Conservation (phyloP, 345 rosid species). For the Salix udensis region DNA sequence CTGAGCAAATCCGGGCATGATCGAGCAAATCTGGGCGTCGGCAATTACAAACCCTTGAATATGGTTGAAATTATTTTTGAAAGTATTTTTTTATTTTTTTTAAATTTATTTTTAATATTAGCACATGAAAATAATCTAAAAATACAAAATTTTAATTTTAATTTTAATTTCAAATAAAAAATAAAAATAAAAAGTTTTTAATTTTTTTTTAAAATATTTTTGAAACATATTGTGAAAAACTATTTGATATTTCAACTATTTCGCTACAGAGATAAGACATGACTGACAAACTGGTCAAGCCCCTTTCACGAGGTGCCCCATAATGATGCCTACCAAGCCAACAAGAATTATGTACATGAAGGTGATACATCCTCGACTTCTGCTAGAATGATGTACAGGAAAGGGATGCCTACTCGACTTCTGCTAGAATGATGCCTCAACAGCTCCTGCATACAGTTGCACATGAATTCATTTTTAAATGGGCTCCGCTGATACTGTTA, state of each 20-base stretch:
- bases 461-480: background rate
- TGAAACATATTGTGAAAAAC: no score
- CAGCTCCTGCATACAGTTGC: conserved; percentile 50
- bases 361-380: conserved; percentile 39
- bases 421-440: conserved; percentile 45
- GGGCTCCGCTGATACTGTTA: background rate
- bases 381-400: conserved; percentile 41
- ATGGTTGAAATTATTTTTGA: no score
- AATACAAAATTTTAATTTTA: no score
- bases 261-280: background rate
- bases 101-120: no score
- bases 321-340: conserved; percentile 61
- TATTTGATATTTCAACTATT: conserved; percentile 7
- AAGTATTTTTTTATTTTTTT: no score
- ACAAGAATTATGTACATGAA: conserved; percentile 51
- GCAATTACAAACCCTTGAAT: background rate
- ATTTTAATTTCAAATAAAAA: no score
- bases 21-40: background rate
- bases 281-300: conserved; percentile 28
- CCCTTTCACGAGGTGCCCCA: conserved; percentile 72
- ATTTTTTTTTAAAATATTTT: no score
- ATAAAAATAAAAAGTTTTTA: no score
- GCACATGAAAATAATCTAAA: no score
- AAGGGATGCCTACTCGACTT: no score
- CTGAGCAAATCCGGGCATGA: background rate